phyloP scores from a whole-genome alignment of 2,329 filamentous ascomycete genomes.

The Zymoseptoria brevis region DNA sequence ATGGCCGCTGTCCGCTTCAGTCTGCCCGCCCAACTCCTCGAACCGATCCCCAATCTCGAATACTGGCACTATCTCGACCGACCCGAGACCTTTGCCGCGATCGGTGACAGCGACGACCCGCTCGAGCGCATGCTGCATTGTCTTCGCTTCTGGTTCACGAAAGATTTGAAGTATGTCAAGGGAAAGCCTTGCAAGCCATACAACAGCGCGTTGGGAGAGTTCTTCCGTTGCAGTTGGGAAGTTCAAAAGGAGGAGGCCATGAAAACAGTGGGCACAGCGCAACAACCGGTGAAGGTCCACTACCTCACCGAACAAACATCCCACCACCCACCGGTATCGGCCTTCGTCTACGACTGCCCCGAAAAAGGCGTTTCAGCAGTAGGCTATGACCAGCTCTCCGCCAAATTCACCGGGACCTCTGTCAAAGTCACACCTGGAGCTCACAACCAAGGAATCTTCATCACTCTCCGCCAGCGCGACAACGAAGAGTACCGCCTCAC shows the following conservation, averaged over 20 bases:
- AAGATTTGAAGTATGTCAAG: constrained; percentile 98
- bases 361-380: constrained; percentile 80
- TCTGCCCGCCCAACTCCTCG: constrained; percentile 85
- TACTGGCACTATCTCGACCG: constrained; percentile 99
- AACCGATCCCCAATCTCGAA: constrained; percentile 93
- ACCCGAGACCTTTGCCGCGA: constrained; percentile 78
- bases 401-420: constrained; percentile 94
- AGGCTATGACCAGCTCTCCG: constrained; percentile 92
- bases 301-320: constrained; percentile 97
- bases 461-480: constrained; percentile 69
- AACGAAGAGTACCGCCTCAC: constrained; percentile 92
- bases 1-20: constrained; percentile 95
- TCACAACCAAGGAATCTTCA: constrained; percentile 93
- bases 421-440: constrained; percentile 85
- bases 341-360: constrained; percentile 87
- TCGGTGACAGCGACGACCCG: constrained; percentile 82
- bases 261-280: constrained; percentile 26
- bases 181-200: constrained; percentile 98
- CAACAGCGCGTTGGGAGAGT: constrained; percentile 93
- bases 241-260: constrained; percentile 66
- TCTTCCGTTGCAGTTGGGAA: constrained; percentile 98
- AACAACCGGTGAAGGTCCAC: constrained; percentile 63
- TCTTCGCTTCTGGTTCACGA: constrained; percentile 96
- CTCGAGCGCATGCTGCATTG: constrained; percentile 93
- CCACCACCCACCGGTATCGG: constrained; percentile 93